Conservation (phyloP, 2,329 filamentous ascomycete genomes). For the Calonectria pseudoturangicola region DNA sequence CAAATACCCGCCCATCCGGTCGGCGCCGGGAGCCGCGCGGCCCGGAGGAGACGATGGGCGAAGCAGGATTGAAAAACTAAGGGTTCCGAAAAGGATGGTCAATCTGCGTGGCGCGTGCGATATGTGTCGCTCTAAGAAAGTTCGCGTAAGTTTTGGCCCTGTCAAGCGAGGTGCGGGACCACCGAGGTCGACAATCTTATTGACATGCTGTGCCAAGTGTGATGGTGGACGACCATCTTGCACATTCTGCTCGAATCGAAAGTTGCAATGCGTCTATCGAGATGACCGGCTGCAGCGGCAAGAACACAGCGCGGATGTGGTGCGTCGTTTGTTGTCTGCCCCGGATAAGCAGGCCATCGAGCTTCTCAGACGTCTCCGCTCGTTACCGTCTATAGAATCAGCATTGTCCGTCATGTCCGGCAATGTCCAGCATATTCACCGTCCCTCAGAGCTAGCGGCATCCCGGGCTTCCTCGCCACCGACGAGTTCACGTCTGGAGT, state of each 20-base stretch:
- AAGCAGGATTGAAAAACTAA: background rate
- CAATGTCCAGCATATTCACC: conserved; percentile 38
- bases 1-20: background rate
- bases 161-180: background rate
- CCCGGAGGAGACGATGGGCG: background rate
- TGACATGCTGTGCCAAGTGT: background rate
- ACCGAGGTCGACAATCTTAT: background rate
- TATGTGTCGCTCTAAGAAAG: conserved; percentile 10
- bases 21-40: background rate
- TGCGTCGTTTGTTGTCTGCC: background rate
- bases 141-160: conserved; percentile 5
- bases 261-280: background rate
- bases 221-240: background rate
- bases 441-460: conserved; percentile 39
- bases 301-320: background rate
- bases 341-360: background rate
- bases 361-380: background rate
- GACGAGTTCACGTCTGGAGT: conserved; percentile 43
- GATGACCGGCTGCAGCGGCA: background rate
- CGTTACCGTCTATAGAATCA: background rate
- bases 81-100: background rate
- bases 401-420: conserved; percentile 31
- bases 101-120: conserved; percentile 11
- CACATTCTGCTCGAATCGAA: background rate
- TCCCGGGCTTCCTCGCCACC: conserved; percentile 42